Percentiles rank a stretch among this genome's conserved stretches.
Evolutionary conservation across 169 alveolate genomes (phyloP).

Genomic region (Babesia divergens): DNA sequence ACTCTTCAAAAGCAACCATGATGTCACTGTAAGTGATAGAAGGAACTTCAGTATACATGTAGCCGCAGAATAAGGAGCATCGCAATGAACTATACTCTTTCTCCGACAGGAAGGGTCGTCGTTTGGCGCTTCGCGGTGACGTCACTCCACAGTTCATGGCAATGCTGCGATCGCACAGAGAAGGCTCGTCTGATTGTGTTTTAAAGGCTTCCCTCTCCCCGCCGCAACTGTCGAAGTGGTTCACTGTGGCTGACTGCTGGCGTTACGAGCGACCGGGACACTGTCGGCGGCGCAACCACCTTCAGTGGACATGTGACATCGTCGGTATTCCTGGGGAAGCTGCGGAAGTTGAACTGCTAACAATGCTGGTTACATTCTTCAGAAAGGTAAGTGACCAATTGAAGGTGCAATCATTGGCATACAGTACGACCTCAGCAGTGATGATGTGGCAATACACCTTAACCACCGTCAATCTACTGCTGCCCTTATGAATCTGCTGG

Average conservation of each 20-base stretch:
- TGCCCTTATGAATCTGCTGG: constrained; percentile 20
- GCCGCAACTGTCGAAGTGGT: constrained; percentile 34
- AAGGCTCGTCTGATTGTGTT: neutral
- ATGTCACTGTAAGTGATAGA: neutral
- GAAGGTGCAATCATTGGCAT: neutral
- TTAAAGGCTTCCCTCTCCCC: neutral
- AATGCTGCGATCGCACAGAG: constrained; percentile 31
- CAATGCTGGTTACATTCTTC: constrained; percentile 38
- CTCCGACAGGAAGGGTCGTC: constrained; percentile 56
- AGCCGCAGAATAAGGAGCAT: constrained; percentile 52
- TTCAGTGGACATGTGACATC: constrained; percentile 63
- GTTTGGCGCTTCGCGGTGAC: constrained; percentile 59
- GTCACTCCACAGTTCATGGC: constrained; percentile 65
- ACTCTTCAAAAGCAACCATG: constrained; percentile 21
- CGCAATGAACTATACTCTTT: constrained; percentile 48
- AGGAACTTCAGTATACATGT: neutral
- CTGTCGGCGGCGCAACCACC: constrained; percentile 59
- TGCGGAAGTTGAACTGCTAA: constrained; percentile 48
- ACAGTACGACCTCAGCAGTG: constrained; percentile 8
- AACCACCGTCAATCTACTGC: constrained; percentile 30
- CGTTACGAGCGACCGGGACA: constrained; percentile 62
- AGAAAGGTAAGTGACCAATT: constrained; percentile 1
- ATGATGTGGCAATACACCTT: constrained; percentile 44
- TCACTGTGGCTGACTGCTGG: constrained; percentile 67
- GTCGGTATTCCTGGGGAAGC: constrained; percentile 20